Percentiles rank a stretch among this genome's conserved stretches.
phyloP scores from a whole-genome alignment of 352 stramenopile genomes.

The Blastocystis hominis region DNA sequence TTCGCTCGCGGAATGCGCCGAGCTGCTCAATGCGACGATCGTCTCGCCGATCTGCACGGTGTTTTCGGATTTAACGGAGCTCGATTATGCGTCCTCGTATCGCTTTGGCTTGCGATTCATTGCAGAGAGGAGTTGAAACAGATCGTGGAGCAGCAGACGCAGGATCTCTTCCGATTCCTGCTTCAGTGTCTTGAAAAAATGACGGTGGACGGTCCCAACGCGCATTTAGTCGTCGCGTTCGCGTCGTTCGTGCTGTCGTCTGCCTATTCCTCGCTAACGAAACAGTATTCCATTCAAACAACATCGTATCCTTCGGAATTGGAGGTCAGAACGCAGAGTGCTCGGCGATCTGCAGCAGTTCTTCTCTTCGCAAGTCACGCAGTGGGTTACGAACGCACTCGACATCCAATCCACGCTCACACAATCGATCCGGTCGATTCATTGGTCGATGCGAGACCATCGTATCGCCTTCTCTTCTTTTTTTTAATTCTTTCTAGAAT shows the following conservation, averaged over 20 bases:
- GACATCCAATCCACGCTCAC: background rate
- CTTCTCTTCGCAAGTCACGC: background rate
- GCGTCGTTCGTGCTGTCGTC: background rate
- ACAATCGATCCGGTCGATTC: background rate
- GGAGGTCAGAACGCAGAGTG: background rate
- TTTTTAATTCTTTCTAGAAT: background rate
- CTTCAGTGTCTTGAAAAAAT: background rate
- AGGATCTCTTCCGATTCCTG: background rate
- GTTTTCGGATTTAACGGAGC: constrained; percentile 11
- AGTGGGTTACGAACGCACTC: background rate
- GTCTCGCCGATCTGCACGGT: background rate
- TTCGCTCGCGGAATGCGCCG: background rate
- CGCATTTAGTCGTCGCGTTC: background rate
- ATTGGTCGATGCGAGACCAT: background rate
- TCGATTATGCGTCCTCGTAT: background rate
- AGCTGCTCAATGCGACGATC: background rate
- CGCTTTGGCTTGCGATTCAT: background rate
- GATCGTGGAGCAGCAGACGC: background rate
- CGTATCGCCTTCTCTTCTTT: background rate
- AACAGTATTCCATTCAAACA: background rate
- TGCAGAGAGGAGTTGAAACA: background rate
- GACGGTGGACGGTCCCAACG: background rate
- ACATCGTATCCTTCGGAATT: background rate
- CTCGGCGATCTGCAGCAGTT: background rate
- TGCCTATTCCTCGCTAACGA: background rate